Evolutionary conservation across 352 stramenopile genomes (phyloP).

Genomic region (Phytophthora fragariaefolia): DNA sequence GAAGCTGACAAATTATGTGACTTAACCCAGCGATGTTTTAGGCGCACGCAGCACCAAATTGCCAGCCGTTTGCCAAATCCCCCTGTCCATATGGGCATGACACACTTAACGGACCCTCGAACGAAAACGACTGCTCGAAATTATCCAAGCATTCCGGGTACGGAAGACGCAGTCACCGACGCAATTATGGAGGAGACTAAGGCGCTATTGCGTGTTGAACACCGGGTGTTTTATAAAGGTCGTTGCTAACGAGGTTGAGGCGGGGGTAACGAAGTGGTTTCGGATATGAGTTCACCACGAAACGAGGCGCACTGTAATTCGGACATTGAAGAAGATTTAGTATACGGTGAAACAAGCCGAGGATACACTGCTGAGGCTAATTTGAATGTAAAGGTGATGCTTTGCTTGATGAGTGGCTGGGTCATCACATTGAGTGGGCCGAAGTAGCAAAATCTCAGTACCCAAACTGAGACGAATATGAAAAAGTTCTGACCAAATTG

Average conservation of each 20-base stretch:
- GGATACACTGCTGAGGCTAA: slow-evolving; percentile 1
- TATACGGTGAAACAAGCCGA: neutral
- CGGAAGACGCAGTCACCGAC: neutral
- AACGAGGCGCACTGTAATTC: neutral
- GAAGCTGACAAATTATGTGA: neutral
- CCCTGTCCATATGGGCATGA: neutral
- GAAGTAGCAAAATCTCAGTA: slow-evolving; percentile 5
- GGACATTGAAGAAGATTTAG: too few relatives aligned
- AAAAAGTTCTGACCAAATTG: neutral
- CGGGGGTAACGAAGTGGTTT: neutral
- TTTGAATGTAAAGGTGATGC: too few relatives aligned
- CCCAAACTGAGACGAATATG: neutral
- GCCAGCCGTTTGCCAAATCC: neutral
- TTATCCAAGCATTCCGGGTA: neutral
- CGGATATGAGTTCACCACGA: neutral
- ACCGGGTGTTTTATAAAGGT: neutral
- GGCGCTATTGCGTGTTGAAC: neutral
- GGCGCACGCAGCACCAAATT: neutral
- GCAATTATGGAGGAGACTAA: neutral
- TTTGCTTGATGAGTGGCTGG: too few relatives aligned
- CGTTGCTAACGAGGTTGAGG: neutral
- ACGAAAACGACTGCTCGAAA: neutral
- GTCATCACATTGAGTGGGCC: too few relatives aligned
- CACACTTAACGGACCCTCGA: neutral
- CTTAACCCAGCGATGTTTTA: neutral